Evolutionary conservation across 768 basidiomycete species (phyloP), one percentile per base, ranked within the genome.

Genomic region (Leccinum arenicola): DNA sequence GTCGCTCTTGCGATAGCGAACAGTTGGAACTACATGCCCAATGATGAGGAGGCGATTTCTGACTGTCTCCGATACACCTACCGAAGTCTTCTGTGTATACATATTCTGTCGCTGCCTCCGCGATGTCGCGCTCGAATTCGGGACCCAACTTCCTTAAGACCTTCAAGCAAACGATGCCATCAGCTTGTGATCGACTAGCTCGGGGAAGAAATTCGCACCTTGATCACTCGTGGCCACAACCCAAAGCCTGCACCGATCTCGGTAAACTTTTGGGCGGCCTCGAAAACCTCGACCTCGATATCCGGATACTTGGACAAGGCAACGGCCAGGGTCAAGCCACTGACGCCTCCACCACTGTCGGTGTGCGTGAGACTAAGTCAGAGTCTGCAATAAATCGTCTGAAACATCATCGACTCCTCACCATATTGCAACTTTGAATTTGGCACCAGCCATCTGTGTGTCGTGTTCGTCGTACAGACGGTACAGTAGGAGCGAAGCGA

Each of bases 241-340:
- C 81, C 82, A 55, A 87, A 77, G n/a, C 85, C 85, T 17, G 84
- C 84, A n/a, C 85, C 85, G 25, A 85, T 45, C 69, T 85, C 85
- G 25, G 77, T 70, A 47, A 85, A 77, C 54, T 78, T 70, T 43
- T 68, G 64, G 29, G 84, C 79, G 12, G 75, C 77, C 73, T 87
- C 85, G 58, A 80, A 87, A 25, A 87, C 70, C 54, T 81, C 78
- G 40, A 86, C 76, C 33, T 84, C 79, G 27, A 86, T 82, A 59
- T 84, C 79, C 2, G 78, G 77, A 65, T 79, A 82, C 50, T 66
- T 66, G 14, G 69, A 66, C 33, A 79, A 58, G 1, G 74, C 71
- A 0, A 71, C 67, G 4, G 76, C 77, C n/a, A 76, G 66, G 25
- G 72, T 74, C 52, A 79, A 60, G 40, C 78, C 77, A 47, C 73